Base-by-base conservation (phyloP, 441 rosid species). In the Gossypium trilobum region DNA sequence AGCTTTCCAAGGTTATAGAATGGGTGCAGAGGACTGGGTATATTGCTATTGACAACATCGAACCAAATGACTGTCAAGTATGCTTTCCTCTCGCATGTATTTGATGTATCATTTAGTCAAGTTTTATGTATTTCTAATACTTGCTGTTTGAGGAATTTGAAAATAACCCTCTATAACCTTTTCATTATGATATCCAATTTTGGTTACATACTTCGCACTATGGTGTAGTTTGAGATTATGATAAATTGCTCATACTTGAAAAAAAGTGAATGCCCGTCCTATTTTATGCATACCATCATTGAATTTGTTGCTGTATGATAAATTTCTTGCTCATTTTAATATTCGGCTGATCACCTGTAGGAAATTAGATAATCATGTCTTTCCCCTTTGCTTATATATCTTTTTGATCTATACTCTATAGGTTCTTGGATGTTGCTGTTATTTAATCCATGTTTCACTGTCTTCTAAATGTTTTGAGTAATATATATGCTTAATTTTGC, bases 21-120 rank as follows among this genome's bases (percentile, higher is more conserved):
- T 86, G 89, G 91, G 85, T 65, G 67, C 82, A 77, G 75, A 63
- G 71, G 57, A 73, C 74, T 76, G 78, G 83, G 27, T 73, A 76
- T 65, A 16, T 59, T 59, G 75, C 71, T 20, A 67, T 14, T 48
- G 13, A 46, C 68, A 64, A 52, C 64, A 60, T 72, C 11, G 48
- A 71, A 57, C 29, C 63, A 0, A 16, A 25, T 64, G 27, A 64
- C 55, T 57, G 57, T 58, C 56, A 60, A 78, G 81, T 82, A 75
- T 6, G 56, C 71, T 62, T 60, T 80, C 31, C 19, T 11, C 2
- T 71, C n/a, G 10, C 9, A 46, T 14, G 27, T 48, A 67, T 17
- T 59, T 59, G 29, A 27, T 20, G 13, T 3, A 55, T 11, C 22
- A 55, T 20, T 6, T 70, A n/a, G 10, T 71, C 23, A 2, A 48